Conservation (phyloP, 176 grass and related monocot species). For the Eleusine coracana region DNA sequence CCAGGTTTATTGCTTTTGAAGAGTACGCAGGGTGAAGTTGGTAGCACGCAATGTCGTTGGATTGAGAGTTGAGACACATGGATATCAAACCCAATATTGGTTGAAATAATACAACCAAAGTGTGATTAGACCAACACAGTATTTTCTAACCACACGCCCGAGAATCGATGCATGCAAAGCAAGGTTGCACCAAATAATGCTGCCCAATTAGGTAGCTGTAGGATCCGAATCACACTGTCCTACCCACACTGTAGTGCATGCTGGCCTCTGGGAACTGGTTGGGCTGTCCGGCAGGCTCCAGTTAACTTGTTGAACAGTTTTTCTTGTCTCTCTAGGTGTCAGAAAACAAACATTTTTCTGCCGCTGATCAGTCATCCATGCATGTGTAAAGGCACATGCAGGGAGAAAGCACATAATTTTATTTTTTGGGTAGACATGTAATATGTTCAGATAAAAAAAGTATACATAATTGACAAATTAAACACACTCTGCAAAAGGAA, state of each 20-base stretch:
- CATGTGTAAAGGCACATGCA: not conserved
- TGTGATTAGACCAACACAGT: not conserved
- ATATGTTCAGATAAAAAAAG: not conserved
- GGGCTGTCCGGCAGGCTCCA: not conserved
- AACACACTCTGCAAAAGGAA: not conserved
- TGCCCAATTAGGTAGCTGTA: not conserved
- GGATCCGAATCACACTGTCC: not conserved
- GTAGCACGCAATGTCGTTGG: too few species aligned
- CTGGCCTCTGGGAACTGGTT: not conserved
- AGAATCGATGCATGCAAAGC: not conserved
- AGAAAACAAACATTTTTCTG: not conserved
- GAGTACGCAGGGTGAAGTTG: not conserved
- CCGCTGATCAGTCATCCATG: not conserved
- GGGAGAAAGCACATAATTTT: not conserved
- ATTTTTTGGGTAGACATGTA: not conserved
- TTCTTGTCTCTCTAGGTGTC: not conserved
- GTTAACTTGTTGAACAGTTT: slow-evolving; percentile 1
- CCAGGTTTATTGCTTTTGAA: too few species aligned
- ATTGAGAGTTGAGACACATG: too few species aligned
- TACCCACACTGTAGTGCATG: not conserved
- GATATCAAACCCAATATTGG: not conserved
- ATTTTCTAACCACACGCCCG: not conserved
- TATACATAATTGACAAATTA: not conserved
- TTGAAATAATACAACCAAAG: not conserved
- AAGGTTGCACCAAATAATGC: not conserved